Conservation (phyloP, 1,284 basidiomycete genomes). For the Trametes pubescens region DNA sequence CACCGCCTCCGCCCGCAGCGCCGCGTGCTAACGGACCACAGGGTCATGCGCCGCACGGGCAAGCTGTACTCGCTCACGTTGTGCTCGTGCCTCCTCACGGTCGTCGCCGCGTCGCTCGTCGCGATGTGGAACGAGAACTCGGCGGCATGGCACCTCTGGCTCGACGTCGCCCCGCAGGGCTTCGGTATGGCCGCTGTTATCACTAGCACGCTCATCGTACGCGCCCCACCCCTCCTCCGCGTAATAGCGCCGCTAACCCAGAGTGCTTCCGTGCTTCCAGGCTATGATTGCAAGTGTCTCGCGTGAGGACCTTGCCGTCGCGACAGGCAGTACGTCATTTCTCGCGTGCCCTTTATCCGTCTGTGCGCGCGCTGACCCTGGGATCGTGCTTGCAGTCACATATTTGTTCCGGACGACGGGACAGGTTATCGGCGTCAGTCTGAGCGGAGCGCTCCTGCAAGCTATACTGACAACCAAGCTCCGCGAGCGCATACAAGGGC, state of each 20-base stretch:
- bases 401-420: slow-evolving; percentile 92
- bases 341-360: not conserved
- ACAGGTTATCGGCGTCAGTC: slow-evolving; percentile 88
- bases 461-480: slow-evolving; percentile 75
- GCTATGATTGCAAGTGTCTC: slow-evolving; percentile 86
- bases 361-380: slow-evolving; percentile 1
- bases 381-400: slow-evolving; percentile 63
- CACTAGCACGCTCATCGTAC: slow-evolving; percentile 83
- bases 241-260: not conserved
- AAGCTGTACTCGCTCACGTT: slow-evolving; percentile 81
- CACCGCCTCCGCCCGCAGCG: slow-evolving; percentile 12
- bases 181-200: slow-evolving; percentile 86
- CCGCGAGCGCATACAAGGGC: slow-evolving; percentile 76
- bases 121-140: slow-evolving; percentile 71
- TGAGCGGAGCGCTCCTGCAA: slow-evolving; percentile 85
- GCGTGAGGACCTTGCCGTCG: slow-evolving; percentile 85
- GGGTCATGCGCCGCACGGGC: slow-evolving; percentile 86
- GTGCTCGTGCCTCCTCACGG: slow-evolving; percentile 58
- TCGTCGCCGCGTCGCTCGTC: slow-evolving; percentile 65
- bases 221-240: slow-evolving; percentile 37
- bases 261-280: slow-evolving; percentile 49
- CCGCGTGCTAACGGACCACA: slow-evolving; percentile 40
- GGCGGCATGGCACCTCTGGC: slow-evolving; percentile 72
- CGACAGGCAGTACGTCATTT: slow-evolving; percentile 79
- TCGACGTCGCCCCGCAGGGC: slow-evolving; percentile 80